Percentiles rank a stretch among this genome's conserved stretches.
Evolutionary conservation across 2,329 filamentous ascomycete species (phyloP).

Genomic region (Hawksworthiomyces lignivorus): DNA sequence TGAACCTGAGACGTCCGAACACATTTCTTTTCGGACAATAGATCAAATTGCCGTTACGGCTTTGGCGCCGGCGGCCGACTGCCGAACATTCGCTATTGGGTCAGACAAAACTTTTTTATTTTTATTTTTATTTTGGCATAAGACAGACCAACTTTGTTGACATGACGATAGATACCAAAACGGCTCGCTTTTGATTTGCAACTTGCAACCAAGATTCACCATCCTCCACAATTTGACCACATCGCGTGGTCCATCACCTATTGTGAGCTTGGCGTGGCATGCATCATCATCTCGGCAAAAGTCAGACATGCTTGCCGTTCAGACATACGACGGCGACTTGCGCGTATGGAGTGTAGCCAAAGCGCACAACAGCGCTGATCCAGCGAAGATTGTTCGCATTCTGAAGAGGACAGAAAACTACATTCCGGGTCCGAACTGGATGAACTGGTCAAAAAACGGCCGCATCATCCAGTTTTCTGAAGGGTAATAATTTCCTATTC

Average conservation of each 20-base stretch:
- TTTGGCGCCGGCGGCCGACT: constrained; percentile 80
- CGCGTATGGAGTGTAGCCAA: constrained; percentile 97
- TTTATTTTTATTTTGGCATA: too few relatives aligned
- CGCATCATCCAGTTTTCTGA: constrained; percentile 89
- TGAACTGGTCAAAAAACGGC: constrained; percentile 97
- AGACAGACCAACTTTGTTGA: not conserved
- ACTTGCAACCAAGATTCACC: constrained; percentile 82
- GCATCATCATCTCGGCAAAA: constrained; percentile 93
- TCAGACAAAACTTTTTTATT: constrained; percentile 39
- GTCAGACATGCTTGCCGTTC: constrained; percentile 93
- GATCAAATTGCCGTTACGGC: constrained; percentile 91
- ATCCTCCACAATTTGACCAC: constrained; percentile 90
- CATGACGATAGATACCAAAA: constrained; percentile 69
- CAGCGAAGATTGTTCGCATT: constrained; percentile 81
- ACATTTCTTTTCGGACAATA: constrained; percentile 83
- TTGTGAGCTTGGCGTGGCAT: constrained; percentile 87
- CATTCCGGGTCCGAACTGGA: constrained; percentile 78
- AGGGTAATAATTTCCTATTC: constrained; percentile 45
- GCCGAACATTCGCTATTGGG: constrained; percentile 93
- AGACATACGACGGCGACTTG: constrained; percentile 85
- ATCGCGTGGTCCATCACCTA: constrained; percentile 73
- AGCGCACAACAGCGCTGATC: constrained; percentile 59
- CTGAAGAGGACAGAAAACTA: constrained; percentile 72
- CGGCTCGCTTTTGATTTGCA: constrained; percentile 85
- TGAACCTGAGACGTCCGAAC: constrained; percentile 86